These are phyloP conservation scores for Cordyceps militaris DNA, from an alignment of 2,329 filamentous ascomycete species.

Conservation along the genomic window DNA sequence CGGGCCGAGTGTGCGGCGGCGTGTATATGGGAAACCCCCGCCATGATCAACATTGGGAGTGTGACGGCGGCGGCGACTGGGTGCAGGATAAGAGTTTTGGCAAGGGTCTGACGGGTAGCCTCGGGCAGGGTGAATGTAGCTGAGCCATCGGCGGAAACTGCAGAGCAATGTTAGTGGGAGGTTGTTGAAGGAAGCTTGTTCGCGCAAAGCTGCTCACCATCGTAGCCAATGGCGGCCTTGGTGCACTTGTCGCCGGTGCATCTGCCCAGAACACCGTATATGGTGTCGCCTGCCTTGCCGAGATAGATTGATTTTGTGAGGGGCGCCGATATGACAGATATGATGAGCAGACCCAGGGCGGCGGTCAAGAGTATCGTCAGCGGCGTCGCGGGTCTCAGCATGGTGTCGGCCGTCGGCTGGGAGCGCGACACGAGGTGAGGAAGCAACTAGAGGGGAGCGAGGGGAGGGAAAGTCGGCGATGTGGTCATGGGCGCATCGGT, in stretches of 20 bases:
- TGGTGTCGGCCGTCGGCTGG: conserved; percentile 38
- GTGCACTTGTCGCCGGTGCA: conserved; percentile 64
- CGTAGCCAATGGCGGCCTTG: conserved; percentile 75
- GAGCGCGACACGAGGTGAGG: conserved; percentile 15
- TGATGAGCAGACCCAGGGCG: conserved; percentile 77
- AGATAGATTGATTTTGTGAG: conserved; percentile 81
- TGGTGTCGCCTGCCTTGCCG: conserved; percentile 65
- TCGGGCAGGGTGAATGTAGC: conserved; percentile 49
- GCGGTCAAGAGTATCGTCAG: conserved; percentile 76
- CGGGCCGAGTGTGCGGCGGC: conserved; percentile 81
- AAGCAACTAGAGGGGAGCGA: conserved; percentile 1
- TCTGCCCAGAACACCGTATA: conserved; percentile 90
- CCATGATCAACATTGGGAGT: conserved; percentile 75
- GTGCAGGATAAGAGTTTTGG: conserved; percentile 84
- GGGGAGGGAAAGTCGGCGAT: neutral
- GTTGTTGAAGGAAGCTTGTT: neutral
- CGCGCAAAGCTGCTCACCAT: conserved; percentile 54
- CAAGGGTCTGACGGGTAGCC: conserved; percentile 57
- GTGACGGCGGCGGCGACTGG: conserved; percentile 83
- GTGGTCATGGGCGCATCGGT: conserved; percentile 6
- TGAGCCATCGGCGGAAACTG: conserved; percentile 20
- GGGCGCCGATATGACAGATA: conserved; percentile 86
- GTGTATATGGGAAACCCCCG: conserved; percentile 77
- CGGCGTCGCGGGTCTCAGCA: conserved; percentile 89
- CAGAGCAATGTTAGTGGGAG: neutral